Evolutionary conservation across 352 stramenopile genomes (phyloP).

Genomic region (Pythium grandisporangium): DNA sequence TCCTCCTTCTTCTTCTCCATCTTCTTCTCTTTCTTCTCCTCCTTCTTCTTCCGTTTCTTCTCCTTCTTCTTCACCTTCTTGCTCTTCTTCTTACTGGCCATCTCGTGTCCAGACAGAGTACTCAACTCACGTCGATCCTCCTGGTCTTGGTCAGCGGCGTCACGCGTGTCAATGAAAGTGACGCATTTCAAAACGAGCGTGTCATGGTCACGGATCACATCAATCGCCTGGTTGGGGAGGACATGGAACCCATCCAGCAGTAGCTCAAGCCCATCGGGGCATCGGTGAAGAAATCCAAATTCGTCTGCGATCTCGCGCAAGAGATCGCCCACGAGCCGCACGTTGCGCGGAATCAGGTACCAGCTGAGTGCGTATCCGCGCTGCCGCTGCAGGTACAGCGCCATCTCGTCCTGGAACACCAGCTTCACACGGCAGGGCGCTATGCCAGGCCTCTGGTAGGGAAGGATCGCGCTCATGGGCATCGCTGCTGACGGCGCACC

Average conservation of each 20-base stretch:
- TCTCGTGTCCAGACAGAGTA: too few relatives aligned
- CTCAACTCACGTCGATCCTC: too few relatives aligned
- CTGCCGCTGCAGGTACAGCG: constrained; percentile 23
- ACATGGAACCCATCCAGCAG: constrained; percentile 48
- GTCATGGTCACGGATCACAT: constrained; percentile 56
- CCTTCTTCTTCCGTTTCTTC: neutral
- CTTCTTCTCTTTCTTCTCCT: neutral
- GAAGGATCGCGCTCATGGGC: too few relatives aligned
- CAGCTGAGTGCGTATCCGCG: constrained; percentile 56
- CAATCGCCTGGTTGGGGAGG: constrained; percentile 42
- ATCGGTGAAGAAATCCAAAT: constrained; percentile 38
- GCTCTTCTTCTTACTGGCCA: constrained; percentile 1
- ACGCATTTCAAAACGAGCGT: constrained; percentile 40
- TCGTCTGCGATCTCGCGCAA: constrained; percentile 37
- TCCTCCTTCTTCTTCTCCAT: constrained; percentile 1
- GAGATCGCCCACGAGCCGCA: constrained; percentile 51
- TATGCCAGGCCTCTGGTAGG: too few relatives aligned
- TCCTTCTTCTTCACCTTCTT: neutral
- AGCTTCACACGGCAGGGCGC: constrained; percentile 25
- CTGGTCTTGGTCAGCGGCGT: neutral
- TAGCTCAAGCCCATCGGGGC: constrained; percentile 41
- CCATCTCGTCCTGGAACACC: constrained; percentile 47
- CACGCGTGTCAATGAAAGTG: neutral
- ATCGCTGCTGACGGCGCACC: too few relatives aligned
- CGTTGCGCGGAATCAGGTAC: constrained; percentile 42